Conservation (phyloP, 2,329 filamentous ascomycete species). For the Alternaria sp. region DNA sequence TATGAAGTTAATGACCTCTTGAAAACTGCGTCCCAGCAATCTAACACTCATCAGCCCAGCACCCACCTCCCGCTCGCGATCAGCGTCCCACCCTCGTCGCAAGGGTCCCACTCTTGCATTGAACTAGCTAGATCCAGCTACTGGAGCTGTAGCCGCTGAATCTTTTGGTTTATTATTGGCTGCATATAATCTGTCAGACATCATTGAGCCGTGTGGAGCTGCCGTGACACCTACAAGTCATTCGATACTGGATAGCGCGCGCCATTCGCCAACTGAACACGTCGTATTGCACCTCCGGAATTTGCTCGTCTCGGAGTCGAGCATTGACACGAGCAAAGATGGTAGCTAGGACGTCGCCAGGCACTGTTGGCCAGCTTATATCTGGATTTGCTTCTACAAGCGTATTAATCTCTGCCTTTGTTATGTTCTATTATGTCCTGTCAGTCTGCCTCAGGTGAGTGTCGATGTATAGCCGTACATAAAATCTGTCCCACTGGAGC, state of each 20-base stretch:
- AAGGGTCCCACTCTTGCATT: not conserved
- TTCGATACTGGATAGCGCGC: too few species aligned
- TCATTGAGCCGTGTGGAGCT: not conserved
- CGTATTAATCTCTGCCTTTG: constrained; percentile 1
- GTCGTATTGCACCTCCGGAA: too few species aligned
- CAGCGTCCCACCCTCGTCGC: not conserved
- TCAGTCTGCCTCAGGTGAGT: not conserved
- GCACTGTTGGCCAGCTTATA: not conserved
- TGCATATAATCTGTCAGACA: not conserved
- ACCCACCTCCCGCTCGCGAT: not conserved
- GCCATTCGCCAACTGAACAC: too few species aligned
- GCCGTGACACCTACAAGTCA: too few species aligned
- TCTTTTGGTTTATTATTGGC: not conserved
- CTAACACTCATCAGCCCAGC: not conserved
- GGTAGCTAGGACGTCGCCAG: not conserved
- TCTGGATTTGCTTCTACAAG: constrained; percentile 3
- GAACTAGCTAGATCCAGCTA: not conserved
- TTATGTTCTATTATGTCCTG: not conserved
- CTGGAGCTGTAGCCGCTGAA: not conserved
- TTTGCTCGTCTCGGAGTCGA: too few species aligned
- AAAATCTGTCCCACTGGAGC: not conserved
- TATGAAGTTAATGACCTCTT: not conserved
- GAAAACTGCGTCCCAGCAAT: not conserved
- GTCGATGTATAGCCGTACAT: not conserved
- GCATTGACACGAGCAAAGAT: not conserved